Conservation (phyloP, 352 stramenopile genomes). For the Plasmopara muralis region DNA sequence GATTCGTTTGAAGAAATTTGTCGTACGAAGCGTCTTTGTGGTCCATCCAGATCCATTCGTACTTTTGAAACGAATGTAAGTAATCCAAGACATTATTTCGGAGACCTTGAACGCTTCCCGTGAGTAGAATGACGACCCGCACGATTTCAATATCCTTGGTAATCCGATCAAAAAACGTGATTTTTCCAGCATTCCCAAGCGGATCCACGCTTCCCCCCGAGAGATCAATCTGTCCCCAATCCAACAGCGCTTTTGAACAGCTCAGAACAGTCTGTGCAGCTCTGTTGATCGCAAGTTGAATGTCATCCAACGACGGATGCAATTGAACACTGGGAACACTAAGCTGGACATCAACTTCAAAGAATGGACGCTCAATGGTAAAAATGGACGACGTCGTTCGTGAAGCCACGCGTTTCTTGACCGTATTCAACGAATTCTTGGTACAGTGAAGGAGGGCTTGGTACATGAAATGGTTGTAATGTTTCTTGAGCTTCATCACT, state of each 20-base stretch:
- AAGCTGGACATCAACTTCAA: constrained; percentile 97
- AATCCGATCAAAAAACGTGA: constrained; percentile 97
- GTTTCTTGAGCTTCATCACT: constrained; percentile 94
- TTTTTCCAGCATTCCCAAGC: constrained; percentile 25
- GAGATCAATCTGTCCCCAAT: constrained; percentile 88
- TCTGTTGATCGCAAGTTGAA: constrained; percentile 97
- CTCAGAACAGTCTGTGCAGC: constrained; percentile 94
- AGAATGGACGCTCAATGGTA: constrained; percentile 93
- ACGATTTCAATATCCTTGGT: constrained; percentile 99
- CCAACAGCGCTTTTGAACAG: constrained; percentile 94
- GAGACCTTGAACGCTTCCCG: constrained; percentile 95
- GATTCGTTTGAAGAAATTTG: constrained; percentile 91
- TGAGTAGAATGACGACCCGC: constrained; percentile 94
- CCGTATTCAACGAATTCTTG: constrained; percentile 97
- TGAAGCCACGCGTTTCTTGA: constrained; percentile 97
- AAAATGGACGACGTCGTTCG: constrained; percentile 84
- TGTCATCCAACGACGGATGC: constrained; percentile 94
- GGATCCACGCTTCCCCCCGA: constrained; percentile 20
- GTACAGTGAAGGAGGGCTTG: constrained; percentile 95
- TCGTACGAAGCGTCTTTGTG: constrained; percentile 95
- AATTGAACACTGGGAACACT: constrained; percentile 91
- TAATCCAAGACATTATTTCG: constrained; percentile 97
- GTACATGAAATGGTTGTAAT: constrained; percentile 99
- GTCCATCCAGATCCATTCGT: constrained; percentile 98
- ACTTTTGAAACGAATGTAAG: constrained; percentile 91